Percentiles rank a stretch among this genome's conserved stretches.
Evolutionary conservation across 371 early-diverging fungal genomes (phyloP).

Genomic region (Saksenaea oblongispora): DNA sequence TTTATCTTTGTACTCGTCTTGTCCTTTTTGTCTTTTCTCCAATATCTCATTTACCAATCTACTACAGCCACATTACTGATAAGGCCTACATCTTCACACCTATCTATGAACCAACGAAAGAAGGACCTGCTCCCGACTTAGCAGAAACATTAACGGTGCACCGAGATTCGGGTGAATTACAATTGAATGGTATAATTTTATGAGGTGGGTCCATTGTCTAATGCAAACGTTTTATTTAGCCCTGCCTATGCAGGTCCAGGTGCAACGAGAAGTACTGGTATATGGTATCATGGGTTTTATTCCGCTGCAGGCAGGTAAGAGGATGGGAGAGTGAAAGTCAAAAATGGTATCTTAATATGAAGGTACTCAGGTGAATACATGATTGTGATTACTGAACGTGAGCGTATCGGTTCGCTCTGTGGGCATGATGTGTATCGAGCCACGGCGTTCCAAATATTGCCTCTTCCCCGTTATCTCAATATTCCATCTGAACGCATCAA

Average conservation of each 20-base stretch:
- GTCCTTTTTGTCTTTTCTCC: not conserved
- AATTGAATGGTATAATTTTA: slow-evolving; percentile 34
- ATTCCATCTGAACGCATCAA: slow-evolving; percentile 25
- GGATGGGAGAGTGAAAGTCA: slow-evolving; percentile 59
- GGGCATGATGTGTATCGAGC: slow-evolving; percentile 75
- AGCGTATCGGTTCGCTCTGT: slow-evolving; percentile 60
- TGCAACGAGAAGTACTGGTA: slow-evolving; percentile 25
- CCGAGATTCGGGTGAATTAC: slow-evolving; percentile 33
- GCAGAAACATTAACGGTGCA: slow-evolving; percentile 34
- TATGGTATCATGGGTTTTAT: slow-evolving; percentile 79
- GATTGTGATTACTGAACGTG: slow-evolving; percentile 79
- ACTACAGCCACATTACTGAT: slow-evolving; percentile 30
- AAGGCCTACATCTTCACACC: slow-evolving; percentile 41
- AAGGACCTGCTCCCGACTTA: not conserved
- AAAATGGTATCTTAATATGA: slow-evolving; percentile 29
- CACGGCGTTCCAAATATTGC: slow-evolving; percentile 71
- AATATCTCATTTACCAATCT: not conserved
- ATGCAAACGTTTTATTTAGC: slow-evolving; percentile 11
- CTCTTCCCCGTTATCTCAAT: slow-evolving; percentile 58
- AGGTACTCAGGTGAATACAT: slow-evolving; percentile 49
- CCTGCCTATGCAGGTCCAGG: slow-evolving; percentile 17
- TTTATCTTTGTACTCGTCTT: not conserved
- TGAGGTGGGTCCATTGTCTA: not conserved
- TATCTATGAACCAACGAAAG: slow-evolving; percentile 37
- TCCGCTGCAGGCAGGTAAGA: slow-evolving; percentile 68